A percentile compares a stretch with the other conserved stretches of the same genome.
Evolutionary conservation across 768 basidiomycete genomes (phyloP).

Genomic region (Lactifluus pinguis): DNA sequence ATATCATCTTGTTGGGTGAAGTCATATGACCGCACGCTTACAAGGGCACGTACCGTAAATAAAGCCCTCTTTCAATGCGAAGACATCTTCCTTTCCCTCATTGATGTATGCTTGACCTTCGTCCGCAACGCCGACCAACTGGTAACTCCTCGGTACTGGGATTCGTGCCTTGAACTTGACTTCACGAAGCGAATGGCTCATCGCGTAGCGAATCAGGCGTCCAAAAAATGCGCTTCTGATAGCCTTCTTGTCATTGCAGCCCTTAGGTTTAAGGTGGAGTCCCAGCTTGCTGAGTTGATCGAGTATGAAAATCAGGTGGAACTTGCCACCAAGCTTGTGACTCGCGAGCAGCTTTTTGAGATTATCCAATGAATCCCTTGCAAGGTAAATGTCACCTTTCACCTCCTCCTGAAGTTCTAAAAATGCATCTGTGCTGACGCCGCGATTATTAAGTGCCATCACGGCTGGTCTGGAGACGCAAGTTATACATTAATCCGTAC

Average conservation of each 20-base stretch:
- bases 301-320: slow-evolving; percentile 42
- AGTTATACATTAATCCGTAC: neutral
- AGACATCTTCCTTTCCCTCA: slow-evolving; percentile 9
- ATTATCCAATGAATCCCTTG: slow-evolving; percentile 45
- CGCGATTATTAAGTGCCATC: slow-evolving; percentile 73
- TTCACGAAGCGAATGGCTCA: slow-evolving; percentile 56
- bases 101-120: slow-evolving; percentile 38
- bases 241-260: slow-evolving; percentile 25
- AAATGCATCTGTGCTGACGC: slow-evolving; percentile 51
- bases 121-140: slow-evolving; percentile 76
- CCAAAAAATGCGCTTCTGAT: slow-evolving; percentile 50
- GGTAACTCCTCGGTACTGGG: slow-evolving; percentile 53
- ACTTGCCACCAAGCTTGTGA: slow-evolving; percentile 40
- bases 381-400: slow-evolving; percentile 46
- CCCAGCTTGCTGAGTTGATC: slow-evolving; percentile 38
- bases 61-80: neutral
- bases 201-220: slow-evolving; percentile 48
- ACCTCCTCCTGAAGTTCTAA: slow-evolving; percentile 50
- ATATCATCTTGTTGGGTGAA: neutral
- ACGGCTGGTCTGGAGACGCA: slow-evolving; percentile 46
- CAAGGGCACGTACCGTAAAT: slow-evolving; percentile 8
- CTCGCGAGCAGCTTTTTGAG: slow-evolving; percentile 41
- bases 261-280: slow-evolving; percentile 40
- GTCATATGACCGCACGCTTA: neutral
- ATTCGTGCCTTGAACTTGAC: slow-evolving; percentile 74